These are phyloP conservation scores for Thalassiosira profunda DNA, from an alignment of 108 stramenopile genomes.

Conservation along the genomic window DNA sequence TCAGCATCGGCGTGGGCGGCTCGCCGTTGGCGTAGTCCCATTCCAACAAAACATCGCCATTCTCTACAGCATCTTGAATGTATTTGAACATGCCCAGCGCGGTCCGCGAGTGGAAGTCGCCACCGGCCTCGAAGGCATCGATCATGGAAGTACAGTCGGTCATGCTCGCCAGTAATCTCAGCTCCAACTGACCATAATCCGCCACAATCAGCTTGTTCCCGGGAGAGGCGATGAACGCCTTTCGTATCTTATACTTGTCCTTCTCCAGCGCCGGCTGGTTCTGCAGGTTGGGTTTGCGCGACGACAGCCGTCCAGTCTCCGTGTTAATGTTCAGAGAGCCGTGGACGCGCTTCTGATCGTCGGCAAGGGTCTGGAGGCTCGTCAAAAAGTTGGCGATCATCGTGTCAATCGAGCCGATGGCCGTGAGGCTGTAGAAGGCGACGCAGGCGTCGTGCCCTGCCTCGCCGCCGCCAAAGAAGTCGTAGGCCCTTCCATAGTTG, in stretches of 20 bases:
- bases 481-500: slow-evolving; percentile 87
- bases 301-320: slow-evolving; percentile 97
- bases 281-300: slow-evolving; percentile 97
- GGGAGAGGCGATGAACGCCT: slow-evolving; percentile 93
- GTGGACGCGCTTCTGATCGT: slow-evolving; percentile 95
- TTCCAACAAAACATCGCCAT: slow-evolving; percentile 96
- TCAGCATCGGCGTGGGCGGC: slow-evolving; percentile 94
- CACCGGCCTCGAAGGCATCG: slow-evolving; percentile 95
- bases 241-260: slow-evolving; percentile 92
- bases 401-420: slow-evolving; percentile 95
- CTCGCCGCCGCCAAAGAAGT: slow-evolving; percentile 83
- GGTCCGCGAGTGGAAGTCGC: slow-evolving; percentile 98
- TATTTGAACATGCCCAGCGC: slow-evolving; percentile 99
- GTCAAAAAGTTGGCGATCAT: slow-evolving; percentile 95
- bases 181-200: slow-evolving; percentile 99
- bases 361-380: slow-evolving; percentile 89
- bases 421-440: slow-evolving; percentile 88
- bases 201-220: slow-evolving; percentile 97
- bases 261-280: slow-evolving; percentile 99
- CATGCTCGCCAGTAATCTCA: slow-evolving; percentile 96
- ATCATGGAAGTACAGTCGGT: slow-evolving; percentile 98
- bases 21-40: slow-evolving; percentile 97
- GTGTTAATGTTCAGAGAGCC: slow-evolving; percentile 98
- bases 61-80: slow-evolving; percentile 91
- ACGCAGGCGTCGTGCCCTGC: slow-evolving; percentile 93